Evolutionary conservation across 352 stramenopile genomes (phyloP), one percentile per base, ranked within the genome.

Genomic region (Phytophthora pinifolia): DNA sequence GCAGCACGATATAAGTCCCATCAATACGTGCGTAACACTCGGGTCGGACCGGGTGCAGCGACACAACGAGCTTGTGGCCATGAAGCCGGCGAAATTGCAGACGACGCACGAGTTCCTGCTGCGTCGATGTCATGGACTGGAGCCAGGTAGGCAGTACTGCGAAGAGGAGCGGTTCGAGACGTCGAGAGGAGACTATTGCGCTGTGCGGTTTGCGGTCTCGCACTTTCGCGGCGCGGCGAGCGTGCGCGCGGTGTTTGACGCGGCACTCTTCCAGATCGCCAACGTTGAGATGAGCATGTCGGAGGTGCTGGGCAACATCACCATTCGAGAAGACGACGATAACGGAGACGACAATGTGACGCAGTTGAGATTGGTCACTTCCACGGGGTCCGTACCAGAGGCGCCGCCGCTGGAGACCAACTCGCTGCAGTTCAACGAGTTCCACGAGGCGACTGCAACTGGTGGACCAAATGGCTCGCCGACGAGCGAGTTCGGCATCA

Each of bases 281-380:
- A 74, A 78, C 47, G 65, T 83, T 34, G 76, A 87, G 54, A 83
- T 87, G 44, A 71, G 50, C 41, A 62, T 83, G 60, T 80, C 74
- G 9, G 76, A 87, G 44, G 65, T 59, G 18, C 48, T 83, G 17
- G 76, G 76, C 10, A 52, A 78, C 44, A 66, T 87, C 32, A 85
- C 72, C 5, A 74, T 85, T 35, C 62, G 74, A 17, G 76, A 87
- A 50, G 72, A 82, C 35, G 72, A 82, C 30, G 70, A 82, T 38
- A 54, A 62, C 14, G 60, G 59, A 9, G 50, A 76, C 18, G 43
- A 77, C 22, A 59, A 67, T 32, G 50, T 74, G 14, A 44, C 44
- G 45, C 70, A 79, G 30, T 46, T 76, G 27, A 65, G 70, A 31
- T 38, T 79, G 18, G 63, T 76, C 2, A 58, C 59, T 4, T 62